Conservation (phyloP, 257 asterid species). For the Solanum piurae region DNA sequence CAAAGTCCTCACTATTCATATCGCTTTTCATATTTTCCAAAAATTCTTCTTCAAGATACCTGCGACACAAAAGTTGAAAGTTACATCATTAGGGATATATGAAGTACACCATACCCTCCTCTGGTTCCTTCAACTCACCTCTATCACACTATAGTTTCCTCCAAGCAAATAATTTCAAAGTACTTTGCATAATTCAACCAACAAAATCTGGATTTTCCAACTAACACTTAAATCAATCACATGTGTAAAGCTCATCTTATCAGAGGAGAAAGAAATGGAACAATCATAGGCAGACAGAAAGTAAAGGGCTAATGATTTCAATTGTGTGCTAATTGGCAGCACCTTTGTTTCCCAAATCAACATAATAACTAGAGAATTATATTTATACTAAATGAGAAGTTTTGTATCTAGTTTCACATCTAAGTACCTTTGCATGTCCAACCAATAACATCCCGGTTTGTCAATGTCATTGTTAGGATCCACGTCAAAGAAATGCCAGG, state of each 20-base stretch:
- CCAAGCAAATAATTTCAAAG: background rate
- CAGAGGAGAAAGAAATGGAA: background rate
- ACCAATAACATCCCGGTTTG: background rate
- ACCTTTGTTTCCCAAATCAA: background rate
- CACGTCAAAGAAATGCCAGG: background rate
- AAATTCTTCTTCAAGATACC: background rate
- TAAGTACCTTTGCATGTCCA: background rate
- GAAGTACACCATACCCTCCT: background rate
- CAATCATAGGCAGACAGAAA: background rate
- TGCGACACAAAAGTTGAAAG: background rate
- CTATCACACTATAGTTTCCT: background rate
- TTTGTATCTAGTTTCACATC: background rate
- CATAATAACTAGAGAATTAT: background rate
- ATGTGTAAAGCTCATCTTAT: background rate
- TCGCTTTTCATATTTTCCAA: background rate
- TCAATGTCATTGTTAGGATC: background rate
- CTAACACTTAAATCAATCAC: background rate
- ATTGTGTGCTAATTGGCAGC: background rate
- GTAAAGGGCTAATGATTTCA: background rate
- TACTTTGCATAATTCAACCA: background rate
- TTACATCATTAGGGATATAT: background rate
- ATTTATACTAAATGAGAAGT: background rate
- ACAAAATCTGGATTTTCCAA: background rate
- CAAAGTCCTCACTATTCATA: background rate
- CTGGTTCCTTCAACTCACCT: background rate